Base-by-base conservation (phyloP, 257 asterid species). In the Orobanche coerulescens region DNA sequence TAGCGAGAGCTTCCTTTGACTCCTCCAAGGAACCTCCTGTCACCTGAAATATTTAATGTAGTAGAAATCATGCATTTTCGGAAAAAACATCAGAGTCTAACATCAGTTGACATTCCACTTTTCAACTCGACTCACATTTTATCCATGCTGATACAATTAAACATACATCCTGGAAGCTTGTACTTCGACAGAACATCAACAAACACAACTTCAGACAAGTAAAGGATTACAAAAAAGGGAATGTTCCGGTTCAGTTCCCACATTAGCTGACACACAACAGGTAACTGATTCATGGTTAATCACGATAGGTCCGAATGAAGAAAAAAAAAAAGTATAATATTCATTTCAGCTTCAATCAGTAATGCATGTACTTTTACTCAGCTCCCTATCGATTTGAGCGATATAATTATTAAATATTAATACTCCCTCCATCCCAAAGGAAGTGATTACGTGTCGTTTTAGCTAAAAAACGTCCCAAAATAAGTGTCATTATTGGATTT, bases 21-120 rank as follows among this genome's bases (percentile, higher is more conserved):
- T 92, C 98, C 75, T 81, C 87, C 34, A 92, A 87, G 25, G 98
- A 92, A 55, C 97, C 95, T 22, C 98, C 98, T 26, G 95, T 92
- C 42, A 92, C 96, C 98, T 92, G 69, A 55, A 73, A 54, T 24
- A 57, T 49, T 24, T 30, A 64, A 36, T 44, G 42, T 26, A 24
- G 23, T 23, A 66, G 55, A 14, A 67, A 66, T 58, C 30, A 33
- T 42, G 31, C 5, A 43, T 42, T 47, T 37, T 68, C 13, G 20
- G n/a, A 24, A 28, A 61, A 64, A 23, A 33, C 53, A 10, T 11
- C 30, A 62, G 8, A 30, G 26, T 14, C 50, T 36, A 56, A 48
- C 28, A 49, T 33, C 50, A 10, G 23, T 42, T 51, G 1, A 42
- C 51, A 12, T 8, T 69, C 68, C 71, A 22, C 22, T 15, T 25